phyloP scores from a whole-genome alignment of 345 rosid genomes.

The Isatis tinctoria region DNA sequence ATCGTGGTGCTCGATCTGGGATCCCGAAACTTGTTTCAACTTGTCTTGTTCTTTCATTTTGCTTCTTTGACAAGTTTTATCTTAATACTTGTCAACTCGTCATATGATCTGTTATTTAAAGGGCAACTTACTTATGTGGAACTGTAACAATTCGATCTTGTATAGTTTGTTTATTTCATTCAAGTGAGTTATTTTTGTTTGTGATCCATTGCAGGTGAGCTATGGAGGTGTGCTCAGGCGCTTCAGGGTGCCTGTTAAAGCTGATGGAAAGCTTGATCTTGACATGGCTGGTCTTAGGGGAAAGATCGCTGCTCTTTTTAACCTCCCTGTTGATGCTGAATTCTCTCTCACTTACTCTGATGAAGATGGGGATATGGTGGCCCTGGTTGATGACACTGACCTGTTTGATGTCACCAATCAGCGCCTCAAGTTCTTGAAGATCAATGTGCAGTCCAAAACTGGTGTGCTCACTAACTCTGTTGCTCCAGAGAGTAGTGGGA shows the following conservation, averaged over 20 bases:
- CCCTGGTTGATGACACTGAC: conserved; percentile 75
- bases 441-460: conserved; percentile 43
- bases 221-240: conserved; percentile 75
- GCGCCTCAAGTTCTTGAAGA: conserved; percentile 64
- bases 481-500: conserved; percentile 45
- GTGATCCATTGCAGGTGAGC: conserved; percentile 50
- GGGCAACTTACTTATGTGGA: too few relatives aligned
- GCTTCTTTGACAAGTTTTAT: background rate
- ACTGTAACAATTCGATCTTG: background rate
- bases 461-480: conserved; percentile 29
- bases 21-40: background rate
- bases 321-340: conserved; percentile 49
- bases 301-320: conserved; percentile 60
- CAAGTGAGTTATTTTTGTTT: background rate
- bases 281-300: conserved; percentile 53
- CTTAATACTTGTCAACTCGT: background rate
- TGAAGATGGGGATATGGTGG: conserved; percentile 86
- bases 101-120: background rate
- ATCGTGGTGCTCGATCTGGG: background rate
- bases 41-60: background rate
- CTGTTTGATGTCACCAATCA: conserved; percentile 68
- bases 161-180: background rate
- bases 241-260: conserved; percentile 53
- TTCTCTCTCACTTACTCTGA: conserved; percentile 67
- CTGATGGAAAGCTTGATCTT: conserved; percentile 61